A percentile compares a stretch with the other conserved stretches of the same genome.
Conservation (phyloP, 106 monocot species). For the Dioscorea zingiberensis region DNA sequence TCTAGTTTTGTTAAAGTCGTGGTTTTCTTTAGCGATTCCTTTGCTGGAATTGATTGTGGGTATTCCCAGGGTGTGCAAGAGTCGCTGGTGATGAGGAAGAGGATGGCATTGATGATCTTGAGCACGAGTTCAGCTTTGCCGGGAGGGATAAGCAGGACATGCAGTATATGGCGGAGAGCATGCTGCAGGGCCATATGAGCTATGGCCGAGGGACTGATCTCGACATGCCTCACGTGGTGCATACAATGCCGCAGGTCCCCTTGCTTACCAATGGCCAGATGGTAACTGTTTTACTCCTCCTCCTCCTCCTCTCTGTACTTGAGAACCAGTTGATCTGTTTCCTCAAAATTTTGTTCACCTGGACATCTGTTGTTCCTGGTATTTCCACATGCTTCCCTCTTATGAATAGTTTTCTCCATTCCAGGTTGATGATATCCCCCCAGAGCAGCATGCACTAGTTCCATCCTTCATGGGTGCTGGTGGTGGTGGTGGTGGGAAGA, state of each 20-base stretch:
- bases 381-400: too few relatives aligned
- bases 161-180: constrained; percentile 59
- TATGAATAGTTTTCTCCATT: too few relatives aligned
- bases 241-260: constrained; percentile 57
- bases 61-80: constrained; percentile 59
- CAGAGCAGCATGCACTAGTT: constrained; percentile 92
- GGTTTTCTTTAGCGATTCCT: too few relatives aligned
- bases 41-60: too few relatives aligned
- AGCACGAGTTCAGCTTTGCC: constrained; percentile 74
- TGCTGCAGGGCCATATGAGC: constrained; percentile 89
- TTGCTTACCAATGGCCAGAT: constrained; percentile 95
- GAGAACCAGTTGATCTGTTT: too few relatives aligned
- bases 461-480: constrained; percentile 90
- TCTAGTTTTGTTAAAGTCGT: too few relatives aligned
- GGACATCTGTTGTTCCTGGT: too few relatives aligned
- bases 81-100: constrained; percentile 93
- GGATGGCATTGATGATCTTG: constrained; percentile 85
- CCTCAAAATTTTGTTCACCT: too few relatives aligned
- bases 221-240: constrained; percentile 41
- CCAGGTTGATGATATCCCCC: constrained; percentile 93
- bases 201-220: constrained; percentile 73
- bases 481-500: constrained; percentile 90
- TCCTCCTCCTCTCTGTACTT: neutral
- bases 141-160: constrained; percentile 40
- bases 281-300: constrained; percentile 37